Base-by-base conservation (phyloP, 768 basidiomycete species). In the Boletus sp. region DNA sequence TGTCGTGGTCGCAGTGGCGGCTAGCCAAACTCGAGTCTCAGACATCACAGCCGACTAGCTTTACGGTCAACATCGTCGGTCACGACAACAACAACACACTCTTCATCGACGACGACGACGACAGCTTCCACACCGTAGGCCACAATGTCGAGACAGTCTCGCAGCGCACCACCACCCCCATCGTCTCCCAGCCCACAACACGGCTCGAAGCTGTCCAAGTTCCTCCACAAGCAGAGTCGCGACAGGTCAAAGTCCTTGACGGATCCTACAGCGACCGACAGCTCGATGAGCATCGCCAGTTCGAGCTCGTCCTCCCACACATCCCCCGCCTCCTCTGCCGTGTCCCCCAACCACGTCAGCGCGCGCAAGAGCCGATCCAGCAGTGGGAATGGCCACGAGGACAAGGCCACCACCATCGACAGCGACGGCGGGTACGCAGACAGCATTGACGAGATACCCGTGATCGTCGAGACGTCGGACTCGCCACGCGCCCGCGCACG, bases 401-500 rank as follows among this genome's bases (percentile, higher is more conserved):
- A 75, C 39, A 64, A 58, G 50, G 42, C 46, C 42, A 47, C 34
- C 35, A 53, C 43, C 35, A 42, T 47, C 29, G 65, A 70, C 50
- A 55, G 51, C 39, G 71, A 65, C 54, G 74, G 64, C 62, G 79
- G 72, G 57, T 64, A 50, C 54, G 68, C 65, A 45, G 65, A 67
- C 29, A 59, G 62, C 42, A 56, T 65, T 33, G 79, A 80, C 52
- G 83, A 87, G 47, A 73, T 82, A 2, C 86, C 85, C 14, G 80
- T 86, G 44, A 85, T 88, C 59, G 74, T 88, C 52, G 87, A 88
- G 65, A 83, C 83, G n/a, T 66, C 76, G 38, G 68, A 72, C 51
- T 76, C 78, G 45, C 79, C 84, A 25, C 80, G 84, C 27, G 60
- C 78, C 29, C 79, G 83, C 37, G 76, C 79, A 51, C 78, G 82